Base-by-base conservation (phyloP, 768 basidiomycete genomes). In the Leccinum pellstonianum region DNA sequence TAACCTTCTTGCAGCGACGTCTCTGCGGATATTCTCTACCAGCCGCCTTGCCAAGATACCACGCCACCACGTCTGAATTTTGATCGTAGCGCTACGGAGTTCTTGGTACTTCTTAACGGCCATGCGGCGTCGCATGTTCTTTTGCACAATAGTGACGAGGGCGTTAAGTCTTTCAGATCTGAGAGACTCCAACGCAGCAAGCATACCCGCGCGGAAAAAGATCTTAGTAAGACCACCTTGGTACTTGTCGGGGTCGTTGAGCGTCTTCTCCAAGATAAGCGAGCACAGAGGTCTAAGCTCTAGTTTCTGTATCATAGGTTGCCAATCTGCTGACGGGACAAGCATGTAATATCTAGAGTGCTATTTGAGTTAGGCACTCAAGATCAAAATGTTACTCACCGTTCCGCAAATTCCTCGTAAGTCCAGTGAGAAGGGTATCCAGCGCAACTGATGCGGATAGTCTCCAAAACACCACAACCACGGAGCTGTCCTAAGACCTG, bases 171-270 rank as follows among this genome's bases (percentile, higher is more conserved):
- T 82, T 61, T 91, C 87, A 7, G 94, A 87, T 43, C 97, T 91
- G 57, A 95, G 81, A 15, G 92, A 86, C 76, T 99, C 97, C 49
- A 99, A 81, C 6, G 91, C 90, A 27, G 97, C 96, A 57, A 99
- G 88, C 94, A 98, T 98, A 63, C 97, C 97, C 12, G 97, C 95
- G 61, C 97, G 86, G 83, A 99, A 98, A 79, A 99, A 99, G 66
- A 99, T 98, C 77, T 99, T 99, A 29, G 93, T 98, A 29, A 95
- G 82, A 66, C 97, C 97, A 69, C 88, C 87, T 76, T 99, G 97
- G 75, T 95, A 97, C 80, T 96, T 98, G 80, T 98, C 95, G 6
- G 88, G 83, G 64, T 98, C 97, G 41, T 88, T 88, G 70, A 98
- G 91, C 0, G 93, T 95, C 68, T 81, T 85, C 59, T 88, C 83